Conservation (phyloP, 2,329 filamentous ascomycete species). For the Coniochaeta prunicola region DNA sequence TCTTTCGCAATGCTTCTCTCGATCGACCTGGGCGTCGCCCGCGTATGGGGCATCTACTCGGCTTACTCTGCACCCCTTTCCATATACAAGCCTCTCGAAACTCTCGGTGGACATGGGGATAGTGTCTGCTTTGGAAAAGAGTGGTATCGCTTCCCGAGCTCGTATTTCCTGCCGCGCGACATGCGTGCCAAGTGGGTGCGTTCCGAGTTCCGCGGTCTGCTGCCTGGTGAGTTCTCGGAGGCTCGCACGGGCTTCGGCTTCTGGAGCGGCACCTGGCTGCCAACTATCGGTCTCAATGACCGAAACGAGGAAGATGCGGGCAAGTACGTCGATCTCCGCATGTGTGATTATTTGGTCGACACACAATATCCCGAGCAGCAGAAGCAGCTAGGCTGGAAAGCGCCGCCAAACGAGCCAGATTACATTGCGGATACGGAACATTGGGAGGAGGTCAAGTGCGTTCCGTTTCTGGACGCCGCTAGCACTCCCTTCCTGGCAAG, state of each 20-base stretch:
- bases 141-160: conserved; percentile 96
- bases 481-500: conserved; percentile 68
- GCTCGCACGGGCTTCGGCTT: conserved; percentile 61
- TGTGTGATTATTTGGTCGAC: conserved; percentile 82
- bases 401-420: conserved; percentile 68
- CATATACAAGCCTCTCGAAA: conserved; percentile 59
- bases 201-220: conserved; percentile 79
- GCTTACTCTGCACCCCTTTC: conserved; percentile 77
- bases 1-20: conserved; percentile 54
- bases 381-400: conserved; percentile 19
- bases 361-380: conserved; percentile 62
- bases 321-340: conserved; percentile 75
- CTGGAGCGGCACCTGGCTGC: conserved; percentile 77
- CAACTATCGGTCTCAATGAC: conserved; percentile 84
- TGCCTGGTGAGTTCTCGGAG: conserved; percentile 87
- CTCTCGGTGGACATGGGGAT: conserved; percentile 52
- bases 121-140: conserved; percentile 89
- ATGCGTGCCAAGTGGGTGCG: conserved; percentile 85
- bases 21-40: conserved; percentile 58
- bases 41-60: conserved; percentile 69
- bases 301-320: conserved; percentile 76
- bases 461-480: conserved; percentile 72
- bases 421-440: conserved; percentile 65
- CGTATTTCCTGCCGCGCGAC: conserved; percentile 78
- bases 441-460: conserved; percentile 74